Evolutionary conservation across 1,284 basidiomycete species (phyloP).

Genomic region (Ustilago tritici): DNA sequence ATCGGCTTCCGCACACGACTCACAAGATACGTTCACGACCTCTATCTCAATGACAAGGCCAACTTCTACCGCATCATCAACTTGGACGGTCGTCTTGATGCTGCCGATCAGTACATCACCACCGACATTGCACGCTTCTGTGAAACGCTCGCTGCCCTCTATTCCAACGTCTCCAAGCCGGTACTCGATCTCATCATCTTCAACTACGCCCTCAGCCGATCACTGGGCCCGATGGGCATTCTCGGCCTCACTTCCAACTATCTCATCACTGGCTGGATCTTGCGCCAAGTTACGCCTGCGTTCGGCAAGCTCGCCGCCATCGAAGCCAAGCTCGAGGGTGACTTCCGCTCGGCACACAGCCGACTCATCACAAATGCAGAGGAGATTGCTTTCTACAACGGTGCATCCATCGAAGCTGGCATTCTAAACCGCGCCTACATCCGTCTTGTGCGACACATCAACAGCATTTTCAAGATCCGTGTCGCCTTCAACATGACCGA

Average conservation of each 20-base stretch:
- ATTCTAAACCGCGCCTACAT: slow-evolving; percentile 86
- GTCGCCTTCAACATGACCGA: slow-evolving; percentile 68
- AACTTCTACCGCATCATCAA: slow-evolving; percentile 73
- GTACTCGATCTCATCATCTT: slow-evolving; percentile 91
- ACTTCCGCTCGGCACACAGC: slow-evolving; percentile 89
- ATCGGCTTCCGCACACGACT: slow-evolving; percentile 86
- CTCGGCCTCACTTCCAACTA: slow-evolving; percentile 85
- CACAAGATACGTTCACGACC: slow-evolving; percentile 90
- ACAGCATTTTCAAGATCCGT: slow-evolving; percentile 86
- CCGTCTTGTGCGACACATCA: slow-evolving; percentile 86
- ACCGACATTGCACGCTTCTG: slow-evolving; percentile 92
- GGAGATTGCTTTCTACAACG: slow-evolving; percentile 96
- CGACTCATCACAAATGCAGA: slow-evolving; percentile 90
- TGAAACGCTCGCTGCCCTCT: slow-evolving; percentile 86
- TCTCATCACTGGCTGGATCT: slow-evolving; percentile 83
- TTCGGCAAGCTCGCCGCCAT: slow-evolving; percentile 92
- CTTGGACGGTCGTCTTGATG: slow-evolving; percentile 63
- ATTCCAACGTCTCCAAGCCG: slow-evolving; percentile 79
- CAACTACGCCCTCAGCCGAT: slow-evolving; percentile 87
- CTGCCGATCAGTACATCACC: slow-evolving; percentile 79
- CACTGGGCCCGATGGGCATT: slow-evolving; percentile 82
- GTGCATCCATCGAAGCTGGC: slow-evolving; percentile 83
- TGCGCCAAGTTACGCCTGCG: slow-evolving; percentile 87
- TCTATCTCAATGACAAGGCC: slow-evolving; percentile 76
- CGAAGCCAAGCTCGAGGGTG: slow-evolving; percentile 85